These are phyloP conservation scores for Barbarea vulgaris DNA, from an alignment of 345 rosid genomes.

Conservation along the genomic window DNA sequence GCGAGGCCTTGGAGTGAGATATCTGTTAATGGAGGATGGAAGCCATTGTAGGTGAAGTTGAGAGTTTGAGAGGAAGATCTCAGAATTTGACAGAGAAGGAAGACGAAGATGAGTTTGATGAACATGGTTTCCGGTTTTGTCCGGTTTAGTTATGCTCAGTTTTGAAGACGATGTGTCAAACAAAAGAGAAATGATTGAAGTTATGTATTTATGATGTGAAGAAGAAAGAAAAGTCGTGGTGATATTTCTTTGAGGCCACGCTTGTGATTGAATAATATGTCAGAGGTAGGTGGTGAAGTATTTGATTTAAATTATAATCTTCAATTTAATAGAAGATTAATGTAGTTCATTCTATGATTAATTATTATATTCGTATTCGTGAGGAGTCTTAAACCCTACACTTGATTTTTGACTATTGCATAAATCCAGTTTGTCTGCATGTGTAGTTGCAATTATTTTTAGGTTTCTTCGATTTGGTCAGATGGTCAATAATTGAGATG, in stretches of 20 bases:
- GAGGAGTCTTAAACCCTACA: background rate
- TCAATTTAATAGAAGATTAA: background rate
- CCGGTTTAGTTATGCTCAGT: slow-evolving; percentile 12
- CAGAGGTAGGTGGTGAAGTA: slow-evolving; percentile 28
- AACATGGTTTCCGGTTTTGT: slow-evolving; percentile 35
- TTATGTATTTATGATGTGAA: background rate
- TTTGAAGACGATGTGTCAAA: background rate
- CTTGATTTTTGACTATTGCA: slow-evolving; percentile 19
- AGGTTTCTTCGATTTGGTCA: slow-evolving; percentile 12
- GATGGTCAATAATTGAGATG: slow-evolving; percentile 4
- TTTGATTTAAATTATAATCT: slow-evolving; percentile 22
- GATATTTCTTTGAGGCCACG: slow-evolving; percentile 18
- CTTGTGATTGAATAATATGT: slow-evolving; percentile 5
- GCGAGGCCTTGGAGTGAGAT: slow-evolving; percentile 62
- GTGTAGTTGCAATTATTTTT: slow-evolving; percentile 21
- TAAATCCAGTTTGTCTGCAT: slow-evolving; percentile 33
- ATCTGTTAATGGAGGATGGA: slow-evolving; percentile 24
- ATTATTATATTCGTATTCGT: slow-evolving; percentile 20
- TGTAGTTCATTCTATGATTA: background rate
- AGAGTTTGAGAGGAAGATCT: slow-evolving; percentile 35
- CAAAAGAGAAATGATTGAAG: background rate
- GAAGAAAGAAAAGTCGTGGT: slow-evolving; percentile 16
- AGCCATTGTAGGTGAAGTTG: slow-evolving; percentile 37
- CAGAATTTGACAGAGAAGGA: slow-evolving; percentile 20
- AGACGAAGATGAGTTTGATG: slow-evolving; percentile 28